Conservation (phyloP, 768 basidiomycete species). For the Pisolithus orientalis region DNA sequence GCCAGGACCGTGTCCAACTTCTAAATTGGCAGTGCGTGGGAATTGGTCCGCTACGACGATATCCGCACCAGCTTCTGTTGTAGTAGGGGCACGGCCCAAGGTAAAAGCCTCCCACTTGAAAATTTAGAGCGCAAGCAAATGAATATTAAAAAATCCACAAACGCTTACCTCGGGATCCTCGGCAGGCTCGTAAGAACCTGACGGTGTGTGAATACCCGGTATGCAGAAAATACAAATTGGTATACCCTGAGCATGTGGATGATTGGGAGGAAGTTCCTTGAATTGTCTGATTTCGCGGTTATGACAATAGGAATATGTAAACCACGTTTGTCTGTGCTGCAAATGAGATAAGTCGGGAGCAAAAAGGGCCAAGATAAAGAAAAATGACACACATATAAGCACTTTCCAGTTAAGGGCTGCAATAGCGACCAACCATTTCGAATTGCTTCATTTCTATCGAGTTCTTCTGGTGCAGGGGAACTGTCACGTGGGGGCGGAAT, state of each 20-base stretch:
- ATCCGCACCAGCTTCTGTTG: slow-evolving; percentile 55
- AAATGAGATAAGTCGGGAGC: slow-evolving; percentile 27
- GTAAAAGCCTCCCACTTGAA: slow-evolving; percentile 74
- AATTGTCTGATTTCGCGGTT: slow-evolving; percentile 95
- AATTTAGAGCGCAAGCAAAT: slow-evolving; percentile 16
- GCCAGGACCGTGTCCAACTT: slow-evolving; percentile 70
- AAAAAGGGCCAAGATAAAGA: slow-evolving; percentile 19
- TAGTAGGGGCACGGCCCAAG: slow-evolving; percentile 61
- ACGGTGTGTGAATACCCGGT: slow-evolving; percentile 18
- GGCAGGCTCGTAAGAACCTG: slow-evolving; percentile 70
- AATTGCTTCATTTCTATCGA: slow-evolving; percentile 56
- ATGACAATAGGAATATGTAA: slow-evolving; percentile 97
- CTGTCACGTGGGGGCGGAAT: slow-evolving; percentile 59
- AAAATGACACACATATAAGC: slow-evolving; percentile 70
- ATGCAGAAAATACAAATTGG: slow-evolving; percentile 20
- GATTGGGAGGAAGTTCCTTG: slow-evolving; percentile 67
- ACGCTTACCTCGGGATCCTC: slow-evolving; percentile 77
- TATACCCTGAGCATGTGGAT: slow-evolving; percentile 58
- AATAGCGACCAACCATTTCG: slow-evolving; percentile 79
- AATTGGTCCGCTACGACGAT: slow-evolving; percentile 60
- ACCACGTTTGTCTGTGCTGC: slow-evolving; percentile 87
- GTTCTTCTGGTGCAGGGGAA: slow-evolving; percentile 42
- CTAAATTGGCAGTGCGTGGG: slow-evolving; percentile 61
- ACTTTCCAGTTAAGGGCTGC: slow-evolving; percentile 70
- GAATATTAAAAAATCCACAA: slow-evolving; percentile 17